Evolutionary conservation across 2,329 filamentous ascomycete species (phyloP), one percentile per base, ranked within the genome.

Genomic region (Verticillium longisporum): DNA sequence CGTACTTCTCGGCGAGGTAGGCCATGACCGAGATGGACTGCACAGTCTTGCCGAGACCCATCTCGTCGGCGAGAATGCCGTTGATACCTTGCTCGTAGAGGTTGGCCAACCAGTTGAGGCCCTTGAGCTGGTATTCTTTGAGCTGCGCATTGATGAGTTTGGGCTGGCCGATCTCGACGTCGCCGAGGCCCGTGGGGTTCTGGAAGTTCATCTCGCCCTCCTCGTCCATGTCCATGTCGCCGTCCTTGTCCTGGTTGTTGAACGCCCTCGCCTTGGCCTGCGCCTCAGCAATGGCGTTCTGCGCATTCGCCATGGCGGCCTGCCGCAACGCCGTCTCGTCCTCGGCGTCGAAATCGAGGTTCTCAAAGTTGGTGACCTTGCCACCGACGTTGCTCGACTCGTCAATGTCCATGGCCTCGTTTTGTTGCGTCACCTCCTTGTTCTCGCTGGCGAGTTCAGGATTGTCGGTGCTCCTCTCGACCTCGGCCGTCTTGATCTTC

Each of bases 121-220:
- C 95, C 80, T 99, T 99, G 73, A 99, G 81, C 79, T 99, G 95
- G 77, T 99, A 99, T 74, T 99, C 95, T 74, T 99, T 99, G 71
- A 99, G 86, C 72, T 96, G 91, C 58, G 93, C 91, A 65, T 91
- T 93, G 70, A 99, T 85, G 77, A 98, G 87, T 76, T 92, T 96
- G 9, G 95, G 95, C 73, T 99, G 95, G 65, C 93, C 88, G 61
- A 99, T 92, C 70, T 97, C 91, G 67, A 97, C 92, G 68, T 95
- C 93, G 68, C 94, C 94, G 68, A 99, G 83, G 70, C 94, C 95
- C 4, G 93, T 95, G 0, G 95, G 95, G 73, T 99, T 98, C 78
- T 99, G 95, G 81, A 99, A 99, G 78, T 99, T 99, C 90, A 99
- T 91, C 77, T 99, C 95, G 68, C 93, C 94, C 70, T 97, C 93